Base-by-base conservation (phyloP, 2,329 filamentous ascomycete species). In the Paraphoma chrysanthemicola region DNA sequence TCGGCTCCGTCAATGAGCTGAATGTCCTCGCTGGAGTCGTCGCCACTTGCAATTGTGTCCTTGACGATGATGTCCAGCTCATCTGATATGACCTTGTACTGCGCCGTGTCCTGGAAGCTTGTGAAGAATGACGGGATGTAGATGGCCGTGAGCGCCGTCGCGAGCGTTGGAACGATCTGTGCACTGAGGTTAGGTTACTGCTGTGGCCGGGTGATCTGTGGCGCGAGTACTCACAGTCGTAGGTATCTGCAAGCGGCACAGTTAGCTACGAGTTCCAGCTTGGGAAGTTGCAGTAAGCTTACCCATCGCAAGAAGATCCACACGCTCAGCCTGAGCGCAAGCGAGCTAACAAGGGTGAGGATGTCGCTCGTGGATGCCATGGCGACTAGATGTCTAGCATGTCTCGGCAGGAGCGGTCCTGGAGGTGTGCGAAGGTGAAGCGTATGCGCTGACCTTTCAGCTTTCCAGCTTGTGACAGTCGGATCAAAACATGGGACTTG, bases 221-320 rank as follows among this genome's bases (percentile, higher is more conserved):
- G 42, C 38, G 39, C 29, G 31, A 44, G 10, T 45, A 69, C 72
- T 70, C 29, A 74, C 71, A 29, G 68, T 63, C 9, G 71, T 74
- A 28, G 70, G 70, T 48, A 75, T 73, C 71, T 75, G 46, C 31
- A 44, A 17, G 44, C 8, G 28, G 33, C 18, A 47, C 23, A 48
- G 54, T 66, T 51, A 63, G 67, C 56, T 45, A 36, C 17, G 23
- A 36, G 18, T 30, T 49, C 39, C 41, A 33, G 47, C 14, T 30
- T 3, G 2, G 2, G 36, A 44, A 28, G 7, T 36, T 17, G 36
- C 16, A 10, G 12, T 7, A 23, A 16, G 53, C 81, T 67, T 78
- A 87, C 86, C 85, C 86, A 88, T 80, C 87, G 79, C 49, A 90
- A 71, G 69, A 89, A 89, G 54, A 87, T 72, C 69, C 84, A 88